Evolutionary conservation across 2,329 filamentous ascomycete genomes (phyloP).

Genomic region (Sarocladium kiliense): DNA sequence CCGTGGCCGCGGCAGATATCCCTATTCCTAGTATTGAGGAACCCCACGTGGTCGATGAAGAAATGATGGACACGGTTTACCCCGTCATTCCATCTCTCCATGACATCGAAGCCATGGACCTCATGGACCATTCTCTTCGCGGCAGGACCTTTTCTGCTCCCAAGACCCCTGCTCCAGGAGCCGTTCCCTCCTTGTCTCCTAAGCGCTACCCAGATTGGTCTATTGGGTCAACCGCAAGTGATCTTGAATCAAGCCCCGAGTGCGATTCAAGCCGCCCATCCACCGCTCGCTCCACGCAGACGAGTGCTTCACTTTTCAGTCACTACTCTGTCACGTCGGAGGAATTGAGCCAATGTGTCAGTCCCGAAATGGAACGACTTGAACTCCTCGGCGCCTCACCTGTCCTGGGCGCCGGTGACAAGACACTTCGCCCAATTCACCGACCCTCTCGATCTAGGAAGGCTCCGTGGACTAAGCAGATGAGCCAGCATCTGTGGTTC

Average conservation of each 20-base stretch:
- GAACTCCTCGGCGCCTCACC: not conserved
- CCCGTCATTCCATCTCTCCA: slow-evolving; percentile 27
- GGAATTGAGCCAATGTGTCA: slow-evolving; percentile 46
- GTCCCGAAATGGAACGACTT: slow-evolving; percentile 36
- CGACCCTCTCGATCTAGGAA: slow-evolving; percentile 34
- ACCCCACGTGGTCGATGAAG: slow-evolving; percentile 39
- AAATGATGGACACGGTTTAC: slow-evolving; percentile 34
- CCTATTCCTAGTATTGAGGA: slow-evolving; percentile 62
- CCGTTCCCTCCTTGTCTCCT: slow-evolving; percentile 36
- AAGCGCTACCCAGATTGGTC: slow-evolving; percentile 54
- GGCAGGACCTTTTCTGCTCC: slow-evolving; percentile 47
- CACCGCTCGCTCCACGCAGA: slow-evolving; percentile 54
- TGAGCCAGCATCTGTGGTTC: slow-evolving; percentile 62
- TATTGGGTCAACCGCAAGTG: slow-evolving; percentile 50
- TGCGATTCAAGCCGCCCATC: slow-evolving; percentile 56
- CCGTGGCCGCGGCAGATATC: slow-evolving; percentile 59
- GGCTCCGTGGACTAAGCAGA: slow-evolving; percentile 58
- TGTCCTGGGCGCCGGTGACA: not conserved
- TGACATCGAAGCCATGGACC: slow-evolving; percentile 25
- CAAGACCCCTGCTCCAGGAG: slow-evolving; percentile 51
- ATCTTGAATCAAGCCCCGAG: slow-evolving; percentile 53
- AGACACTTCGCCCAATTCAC: not conserved
- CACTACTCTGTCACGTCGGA: slow-evolving; percentile 52
- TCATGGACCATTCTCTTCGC: slow-evolving; percentile 25
- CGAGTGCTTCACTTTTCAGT: slow-evolving; percentile 52